A percentile compares a stretch with the other conserved stretches of the same genome.
Conservation (phyloP, 129 eudicot genomes). For the Oenanthe sinensis region DNA sequence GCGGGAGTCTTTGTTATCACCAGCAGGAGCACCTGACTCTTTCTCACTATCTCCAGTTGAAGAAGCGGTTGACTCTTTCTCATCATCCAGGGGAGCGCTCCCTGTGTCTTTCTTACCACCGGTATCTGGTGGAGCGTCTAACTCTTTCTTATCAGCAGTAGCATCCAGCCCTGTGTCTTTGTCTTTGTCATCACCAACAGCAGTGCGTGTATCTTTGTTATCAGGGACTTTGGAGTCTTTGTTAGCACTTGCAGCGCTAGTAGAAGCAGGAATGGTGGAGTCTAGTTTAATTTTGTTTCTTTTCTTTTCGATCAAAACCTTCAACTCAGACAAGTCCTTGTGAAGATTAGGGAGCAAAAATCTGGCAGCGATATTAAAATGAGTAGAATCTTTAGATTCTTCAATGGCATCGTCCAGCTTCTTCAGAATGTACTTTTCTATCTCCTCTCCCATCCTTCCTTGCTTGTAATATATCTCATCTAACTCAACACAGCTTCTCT, state of each 20-base stretch:
- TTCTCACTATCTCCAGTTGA: not conserved
- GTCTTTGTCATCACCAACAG: not conserved
- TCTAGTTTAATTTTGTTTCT: not conserved
- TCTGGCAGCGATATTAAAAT: not conserved
- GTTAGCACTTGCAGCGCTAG: too few species aligned
- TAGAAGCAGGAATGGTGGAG: too few species aligned
- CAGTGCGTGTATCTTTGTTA: too few species aligned
- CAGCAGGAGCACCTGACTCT: not conserved
- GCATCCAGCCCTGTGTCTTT: not conserved
- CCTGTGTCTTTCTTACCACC: not conserved
- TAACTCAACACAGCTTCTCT: too few species aligned
- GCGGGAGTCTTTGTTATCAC: not conserved
- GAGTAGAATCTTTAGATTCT: not conserved
- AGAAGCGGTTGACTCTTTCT: not conserved
- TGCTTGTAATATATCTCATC: too few species aligned
- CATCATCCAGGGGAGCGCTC: too few species aligned
- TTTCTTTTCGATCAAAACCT: not conserved
- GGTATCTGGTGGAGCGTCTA: not conserved
- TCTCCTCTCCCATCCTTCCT: slow-evolving; percentile 8
- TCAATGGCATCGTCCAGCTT: not conserved
- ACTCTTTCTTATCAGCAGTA: not conserved
- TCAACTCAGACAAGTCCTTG: not conserved
- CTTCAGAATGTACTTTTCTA: not conserved
- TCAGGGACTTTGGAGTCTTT: not conserved
- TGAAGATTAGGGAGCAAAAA: not conserved